phyloP scores from a whole-genome alignment of 169 alveolate genomes.

The Eimeria necatrix region DNA sequence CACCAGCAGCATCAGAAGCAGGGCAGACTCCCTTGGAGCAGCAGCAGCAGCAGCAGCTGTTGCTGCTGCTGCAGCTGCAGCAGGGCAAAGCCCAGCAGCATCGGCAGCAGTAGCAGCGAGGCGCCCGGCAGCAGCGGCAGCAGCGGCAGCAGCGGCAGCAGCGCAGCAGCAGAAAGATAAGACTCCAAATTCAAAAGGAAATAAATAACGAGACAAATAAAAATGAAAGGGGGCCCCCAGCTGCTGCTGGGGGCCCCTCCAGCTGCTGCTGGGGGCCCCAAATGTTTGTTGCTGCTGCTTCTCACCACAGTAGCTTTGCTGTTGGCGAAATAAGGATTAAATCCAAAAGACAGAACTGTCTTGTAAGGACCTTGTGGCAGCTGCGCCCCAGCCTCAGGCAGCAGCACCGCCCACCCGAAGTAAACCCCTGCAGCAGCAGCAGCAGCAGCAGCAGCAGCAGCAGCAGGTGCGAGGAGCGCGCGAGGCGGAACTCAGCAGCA shows the following conservation, averaged over 20 bases:
- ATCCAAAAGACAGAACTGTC: slow-evolving; percentile 79
- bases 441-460: background rate
- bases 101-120: no score
- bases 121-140: background rate
- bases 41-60: no score
- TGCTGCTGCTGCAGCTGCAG: no score
- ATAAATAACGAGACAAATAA: no score
- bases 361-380: background rate
- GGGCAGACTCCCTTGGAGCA: no score
- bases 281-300: background rate
- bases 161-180: background rate
- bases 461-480: background rate
- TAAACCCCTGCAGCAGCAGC: slow-evolving; percentile 60
- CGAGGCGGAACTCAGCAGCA: background rate
- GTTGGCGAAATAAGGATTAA: slow-evolving; percentile 79
- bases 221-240: no score
- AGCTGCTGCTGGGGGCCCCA: no score
- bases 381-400: background rate
- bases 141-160: background rate
- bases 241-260: no score
- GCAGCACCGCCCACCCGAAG: slow-evolving; percentile 73
- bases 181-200: no score
- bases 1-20: no score
- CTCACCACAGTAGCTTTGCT: slow-evolving; percentile 63
- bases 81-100: no score